phyloP scores from a whole-genome alignment of 805 yeast genomes.

The Pichia scutulata region DNA sequence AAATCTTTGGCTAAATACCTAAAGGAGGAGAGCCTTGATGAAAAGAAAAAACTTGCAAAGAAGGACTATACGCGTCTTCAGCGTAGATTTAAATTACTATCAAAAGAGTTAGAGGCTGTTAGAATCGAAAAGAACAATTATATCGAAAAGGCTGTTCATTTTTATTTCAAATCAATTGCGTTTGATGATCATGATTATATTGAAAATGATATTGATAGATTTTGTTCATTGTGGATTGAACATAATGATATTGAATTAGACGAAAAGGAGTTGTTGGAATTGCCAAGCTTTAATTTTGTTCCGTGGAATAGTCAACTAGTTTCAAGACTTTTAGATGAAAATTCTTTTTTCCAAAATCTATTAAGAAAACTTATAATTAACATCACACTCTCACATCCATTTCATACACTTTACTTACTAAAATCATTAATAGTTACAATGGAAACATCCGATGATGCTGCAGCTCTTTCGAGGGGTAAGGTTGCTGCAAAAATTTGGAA shows the following conservation, averaged over 20 bases:
- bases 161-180: conserved; percentile 49
- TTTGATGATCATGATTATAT: conserved; percentile 31
- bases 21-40: conserved; percentile 28
- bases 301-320: conserved; percentile 81
- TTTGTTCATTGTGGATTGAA: conserved; percentile 80
- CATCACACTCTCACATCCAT: conserved; percentile 55
- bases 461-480: conserved; percentile 37
- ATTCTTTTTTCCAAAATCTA: conserved; percentile 44
- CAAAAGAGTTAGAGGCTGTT: conserved; percentile 35
- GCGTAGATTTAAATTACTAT: conserved; percentile 42
- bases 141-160: conserved; percentile 46
- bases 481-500: conserved; percentile 47
- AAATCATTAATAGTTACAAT: conserved; percentile 43
- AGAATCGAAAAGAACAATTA: conserved; percentile 29
- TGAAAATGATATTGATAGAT: conserved; percentile 59
- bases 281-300: conserved; percentile 58
- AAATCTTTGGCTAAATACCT: conserved; percentile 39
- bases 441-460: conserved; percentile 29
- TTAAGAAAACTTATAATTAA: conserved; percentile 30
- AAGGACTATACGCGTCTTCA: conserved; percentile 43
- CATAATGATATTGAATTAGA: conserved; percentile 30
- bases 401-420: conserved; percentile 59
- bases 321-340: conserved; percentile 53
- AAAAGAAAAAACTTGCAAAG: conserved; percentile 46
- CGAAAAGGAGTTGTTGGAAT: conserved; percentile 25